Conservation (phyloP, 2,329 filamentous ascomycete genomes). For the Aureobasidium melanogenum region DNA sequence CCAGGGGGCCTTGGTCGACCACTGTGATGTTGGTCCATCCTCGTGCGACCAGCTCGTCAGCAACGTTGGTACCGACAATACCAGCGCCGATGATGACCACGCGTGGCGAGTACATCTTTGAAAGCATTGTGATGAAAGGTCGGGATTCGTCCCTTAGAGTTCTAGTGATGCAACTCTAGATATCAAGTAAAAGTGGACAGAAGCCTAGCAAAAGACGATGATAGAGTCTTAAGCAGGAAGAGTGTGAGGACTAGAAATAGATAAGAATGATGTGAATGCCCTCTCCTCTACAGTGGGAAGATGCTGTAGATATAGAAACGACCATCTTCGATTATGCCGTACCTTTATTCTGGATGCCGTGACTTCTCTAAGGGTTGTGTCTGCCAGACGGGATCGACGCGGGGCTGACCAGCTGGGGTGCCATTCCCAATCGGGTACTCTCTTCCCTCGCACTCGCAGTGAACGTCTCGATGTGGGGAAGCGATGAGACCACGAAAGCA, state of each 20-base stretch:
- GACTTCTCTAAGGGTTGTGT: slow-evolving; percentile 6
- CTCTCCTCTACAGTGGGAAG: background rate
- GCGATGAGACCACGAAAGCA: background rate
- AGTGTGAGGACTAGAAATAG: background rate
- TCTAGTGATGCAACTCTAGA: background rate
- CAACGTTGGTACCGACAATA: slow-evolving; percentile 55
- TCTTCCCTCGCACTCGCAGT: background rate
- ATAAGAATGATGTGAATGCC: background rate
- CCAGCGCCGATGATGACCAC: slow-evolving; percentile 56
- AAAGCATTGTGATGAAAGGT: slow-evolving; percentile 5
- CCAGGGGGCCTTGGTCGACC: slow-evolving; percentile 54
- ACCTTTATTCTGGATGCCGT: slow-evolving; percentile 1
- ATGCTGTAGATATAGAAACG: slow-evolving; percentile 5
- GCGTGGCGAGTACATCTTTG: slow-evolving; percentile 27
- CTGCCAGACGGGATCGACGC: background rate
- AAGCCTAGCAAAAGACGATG: background rate
- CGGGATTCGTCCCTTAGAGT: background rate
- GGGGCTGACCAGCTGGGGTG: background rate
- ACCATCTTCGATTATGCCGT: background rate
- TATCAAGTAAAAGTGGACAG: background rate
- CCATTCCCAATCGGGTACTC: background rate
- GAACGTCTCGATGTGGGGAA: background rate
- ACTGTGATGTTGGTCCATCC: slow-evolving; percentile 58
- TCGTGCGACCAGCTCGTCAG: slow-evolving; percentile 53
- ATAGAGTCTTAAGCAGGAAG: background rate